Percentiles rank a stretch among this genome's conserved stretches.
These are phyloP conservation scores for Coemansia sp. DNA, from an alignment of 371 early-diverging fungal genomes.

Conservation along the genomic window DNA sequence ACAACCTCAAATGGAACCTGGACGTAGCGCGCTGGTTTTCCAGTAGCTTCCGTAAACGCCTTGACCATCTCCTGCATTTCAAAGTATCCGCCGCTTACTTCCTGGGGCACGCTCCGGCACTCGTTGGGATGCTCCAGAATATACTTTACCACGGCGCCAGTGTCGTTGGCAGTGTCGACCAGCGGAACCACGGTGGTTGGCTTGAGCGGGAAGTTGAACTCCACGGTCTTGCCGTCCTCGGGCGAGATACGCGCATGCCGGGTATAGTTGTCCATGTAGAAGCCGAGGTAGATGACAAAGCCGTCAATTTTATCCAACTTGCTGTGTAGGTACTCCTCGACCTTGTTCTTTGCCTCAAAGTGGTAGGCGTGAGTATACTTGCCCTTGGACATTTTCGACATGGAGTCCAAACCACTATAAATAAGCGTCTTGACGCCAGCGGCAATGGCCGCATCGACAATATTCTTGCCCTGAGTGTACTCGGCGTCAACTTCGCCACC, in stretches of 20 bases:
- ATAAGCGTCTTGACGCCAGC: slow-evolving; percentile 24
- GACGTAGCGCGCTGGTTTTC: slow-evolving; percentile 16
- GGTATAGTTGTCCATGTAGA: slow-evolving; percentile 29
- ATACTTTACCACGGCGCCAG: slow-evolving; percentile 24
- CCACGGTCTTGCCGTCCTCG: slow-evolving; percentile 13
- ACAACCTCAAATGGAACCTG: slow-evolving; percentile 19
- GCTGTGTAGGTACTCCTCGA: slow-evolving; percentile 29
- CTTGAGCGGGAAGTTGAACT: slow-evolving; percentile 10
- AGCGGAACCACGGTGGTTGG: slow-evolving; percentile 24
- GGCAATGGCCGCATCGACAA: slow-evolving; percentile 36
- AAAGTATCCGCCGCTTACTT: slow-evolving; percentile 26
- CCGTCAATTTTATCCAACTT: slow-evolving; percentile 20
- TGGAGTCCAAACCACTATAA: slow-evolving; percentile 28
- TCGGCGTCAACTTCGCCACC: slow-evolving; percentile 26
- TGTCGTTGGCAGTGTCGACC: slow-evolving; percentile 29
- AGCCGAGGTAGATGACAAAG: slow-evolving; percentile 41
- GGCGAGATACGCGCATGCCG: slow-evolving; percentile 15
- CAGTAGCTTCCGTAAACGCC: slow-evolving; percentile 30
- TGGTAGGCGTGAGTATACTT: slow-evolving; percentile 16
- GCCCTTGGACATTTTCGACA: slow-evolving; percentile 12
- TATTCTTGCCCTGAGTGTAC: slow-evolving; percentile 35
- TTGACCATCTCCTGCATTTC: slow-evolving; percentile 28
- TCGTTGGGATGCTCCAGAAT: slow-evolving; percentile 14
- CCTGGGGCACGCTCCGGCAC: background rate
- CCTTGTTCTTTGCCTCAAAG: slow-evolving; percentile 31